phyloP scores from a whole-genome alignment of 2,329 filamentous ascomycete genomes.

The Epichloe uncinata region DNA sequence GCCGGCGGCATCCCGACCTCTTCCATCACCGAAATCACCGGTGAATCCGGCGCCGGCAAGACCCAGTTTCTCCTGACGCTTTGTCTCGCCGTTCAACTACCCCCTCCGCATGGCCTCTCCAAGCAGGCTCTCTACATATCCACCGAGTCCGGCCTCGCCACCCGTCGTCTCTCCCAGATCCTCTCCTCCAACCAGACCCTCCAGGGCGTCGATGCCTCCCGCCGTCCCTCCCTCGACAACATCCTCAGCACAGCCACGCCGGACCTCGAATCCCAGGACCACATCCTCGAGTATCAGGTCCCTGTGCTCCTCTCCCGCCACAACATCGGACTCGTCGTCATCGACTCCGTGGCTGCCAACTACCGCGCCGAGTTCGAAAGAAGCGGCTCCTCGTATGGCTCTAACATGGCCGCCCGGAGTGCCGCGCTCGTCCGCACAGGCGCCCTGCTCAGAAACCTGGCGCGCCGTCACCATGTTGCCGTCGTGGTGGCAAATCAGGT shows the following conservation, averaged over 20 bases:
- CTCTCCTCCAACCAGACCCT: constrained; percentile 54
- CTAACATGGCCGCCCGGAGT: constrained; percentile 61
- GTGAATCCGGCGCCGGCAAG: constrained; percentile 90
- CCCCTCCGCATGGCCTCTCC: constrained; percentile 59
- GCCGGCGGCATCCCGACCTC: constrained; percentile 70
- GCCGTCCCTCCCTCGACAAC: constrained; percentile 52
- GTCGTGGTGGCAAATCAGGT: constrained; percentile 94
- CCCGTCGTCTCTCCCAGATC: constrained; percentile 68
- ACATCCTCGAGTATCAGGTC: constrained; percentile 86
- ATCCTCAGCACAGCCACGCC: constrained; percentile 74
- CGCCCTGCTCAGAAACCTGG: constrained; percentile 60
- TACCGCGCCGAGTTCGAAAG: constrained; percentile 83
- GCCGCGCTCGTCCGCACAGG: constrained; percentile 67
- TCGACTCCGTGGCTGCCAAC: constrained; percentile 92
- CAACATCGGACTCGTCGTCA: constrained; percentile 65
- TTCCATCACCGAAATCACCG: constrained; percentile 77
- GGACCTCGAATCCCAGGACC: constrained; percentile 88
- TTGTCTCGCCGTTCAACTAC: constrained; percentile 72
- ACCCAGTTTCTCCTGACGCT: constrained; percentile 84
- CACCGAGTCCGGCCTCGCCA: constrained; percentile 77
- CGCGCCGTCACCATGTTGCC: constrained; percentile 60
- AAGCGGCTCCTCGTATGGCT: constrained; percentile 26
- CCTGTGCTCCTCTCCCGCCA: constrained; percentile 69
- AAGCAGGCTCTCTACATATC: constrained; percentile 83
- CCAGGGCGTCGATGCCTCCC: constrained; percentile 15